Conservation (phyloP, 352 stramenopile genomes). For the Globisporangium viniferum region DNA sequence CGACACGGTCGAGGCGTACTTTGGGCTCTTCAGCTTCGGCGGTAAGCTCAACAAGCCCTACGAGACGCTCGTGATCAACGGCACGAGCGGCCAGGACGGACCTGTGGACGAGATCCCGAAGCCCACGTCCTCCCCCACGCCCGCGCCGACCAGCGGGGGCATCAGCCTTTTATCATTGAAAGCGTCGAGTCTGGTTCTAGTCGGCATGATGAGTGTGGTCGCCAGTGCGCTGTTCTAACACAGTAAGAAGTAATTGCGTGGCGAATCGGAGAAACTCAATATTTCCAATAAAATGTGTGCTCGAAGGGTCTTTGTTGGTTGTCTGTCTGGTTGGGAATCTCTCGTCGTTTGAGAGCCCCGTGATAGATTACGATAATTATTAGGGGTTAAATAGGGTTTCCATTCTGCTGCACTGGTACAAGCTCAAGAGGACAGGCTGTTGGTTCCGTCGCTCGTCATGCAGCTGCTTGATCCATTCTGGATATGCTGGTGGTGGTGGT, state of each 20-base stretch:
- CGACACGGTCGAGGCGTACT: constrained; percentile 63
- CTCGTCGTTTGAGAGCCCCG: neutral
- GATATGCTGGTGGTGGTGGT: neutral
- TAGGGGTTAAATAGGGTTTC: constrained; percentile 1
- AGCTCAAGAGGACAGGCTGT: neutral
- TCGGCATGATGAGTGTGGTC: neutral
- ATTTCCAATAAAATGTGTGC: too few relatives aligned
- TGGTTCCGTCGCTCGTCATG: constrained; percentile 1
- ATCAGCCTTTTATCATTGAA: neutral
- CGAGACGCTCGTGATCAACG: constrained; percentile 18
- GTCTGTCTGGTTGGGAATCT: neutral
- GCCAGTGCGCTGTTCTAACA: neutral
- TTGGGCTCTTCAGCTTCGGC: constrained; percentile 43
- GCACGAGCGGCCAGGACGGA: constrained; percentile 13
- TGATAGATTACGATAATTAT: constrained; percentile 7
- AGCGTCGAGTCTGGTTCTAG: neutral
- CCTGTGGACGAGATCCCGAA: neutral
- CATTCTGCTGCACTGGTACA: neutral
- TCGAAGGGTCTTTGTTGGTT: too few relatives aligned
- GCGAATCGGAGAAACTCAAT: too few relatives aligned
- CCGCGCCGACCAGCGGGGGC: neutral
- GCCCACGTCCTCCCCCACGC: constrained; percentile 3
- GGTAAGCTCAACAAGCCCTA: constrained; percentile 21
- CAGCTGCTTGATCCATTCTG: constrained; percentile 2
- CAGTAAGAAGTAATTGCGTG: neutral